Evolutionary conservation across 192 early-diverging fungal genomes (phyloP).

Genomic region (Umbelopsis sp.): DNA sequence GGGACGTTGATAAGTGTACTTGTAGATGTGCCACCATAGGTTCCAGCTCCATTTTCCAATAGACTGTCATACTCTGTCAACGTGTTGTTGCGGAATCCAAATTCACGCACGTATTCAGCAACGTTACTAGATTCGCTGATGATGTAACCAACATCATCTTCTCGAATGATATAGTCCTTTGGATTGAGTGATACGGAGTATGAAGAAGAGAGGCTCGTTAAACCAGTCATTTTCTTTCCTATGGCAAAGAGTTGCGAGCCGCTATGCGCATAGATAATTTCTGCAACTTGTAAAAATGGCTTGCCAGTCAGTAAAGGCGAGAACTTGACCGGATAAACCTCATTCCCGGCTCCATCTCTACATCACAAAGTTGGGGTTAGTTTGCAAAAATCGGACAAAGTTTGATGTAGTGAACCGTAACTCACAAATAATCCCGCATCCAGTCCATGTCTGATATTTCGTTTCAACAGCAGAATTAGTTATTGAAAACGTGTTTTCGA

Average conservation of each 20-base stretch:
- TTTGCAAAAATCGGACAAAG: neutral
- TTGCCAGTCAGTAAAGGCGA: slow-evolving; percentile 46
- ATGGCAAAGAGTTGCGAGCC: slow-evolving; percentile 63
- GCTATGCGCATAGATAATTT: slow-evolving; percentile 57
- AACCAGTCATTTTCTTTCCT: slow-evolving; percentile 26
- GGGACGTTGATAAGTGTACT: neutral
- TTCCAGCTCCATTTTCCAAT: slow-evolving; percentile 9
- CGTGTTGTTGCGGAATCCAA: slow-evolving; percentile 6
- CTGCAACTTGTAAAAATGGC: slow-evolving; percentile 57
- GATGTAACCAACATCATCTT: slow-evolving; percentile 67
- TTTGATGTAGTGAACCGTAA: neutral
- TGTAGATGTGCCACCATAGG: neutral
- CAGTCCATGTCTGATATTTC: slow-evolving; percentile 39
- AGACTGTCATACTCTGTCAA: neutral
- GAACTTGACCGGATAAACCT: slow-evolving; percentile 64
- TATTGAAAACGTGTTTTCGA: neutral
- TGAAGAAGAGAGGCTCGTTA: neutral
- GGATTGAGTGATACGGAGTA: slow-evolving; percentile 54
- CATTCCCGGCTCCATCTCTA: slow-evolving; percentile 53
- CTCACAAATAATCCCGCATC: slow-evolving; percentile 59
- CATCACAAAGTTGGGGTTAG: neutral
- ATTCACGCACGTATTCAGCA: slow-evolving; percentile 5
- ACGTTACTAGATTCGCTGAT: slow-evolving; percentile 31
- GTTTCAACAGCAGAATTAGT: neutral
- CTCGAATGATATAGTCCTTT: slow-evolving; percentile 50